Conservation (phyloP, 257 asterid species). For the Ophiorrhiza pumila region DNA sequence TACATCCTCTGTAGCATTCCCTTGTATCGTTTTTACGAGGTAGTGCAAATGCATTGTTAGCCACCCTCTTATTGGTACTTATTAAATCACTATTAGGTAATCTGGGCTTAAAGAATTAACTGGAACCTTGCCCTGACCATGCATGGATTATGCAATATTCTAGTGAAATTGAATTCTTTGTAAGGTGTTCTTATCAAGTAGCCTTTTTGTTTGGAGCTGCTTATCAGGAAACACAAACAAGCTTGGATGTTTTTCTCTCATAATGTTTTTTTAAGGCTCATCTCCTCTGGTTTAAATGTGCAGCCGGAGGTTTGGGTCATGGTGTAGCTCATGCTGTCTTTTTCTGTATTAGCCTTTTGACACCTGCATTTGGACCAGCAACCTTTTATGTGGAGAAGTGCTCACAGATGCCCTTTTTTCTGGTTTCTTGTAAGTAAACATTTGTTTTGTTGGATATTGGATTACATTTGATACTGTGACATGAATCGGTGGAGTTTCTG, state of each 20-base stretch:
- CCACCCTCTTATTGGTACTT: neutral
- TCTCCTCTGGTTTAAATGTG: conserved; percentile 18
- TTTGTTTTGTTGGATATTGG: neutral
- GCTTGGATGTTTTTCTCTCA: conserved; percentile 12
- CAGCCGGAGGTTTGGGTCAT: conserved; percentile 99
- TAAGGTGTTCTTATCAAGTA: neutral
- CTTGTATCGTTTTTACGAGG: neutral
- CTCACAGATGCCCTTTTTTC: conserved; percentile 80
- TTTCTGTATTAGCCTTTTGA: conserved; percentile 90
- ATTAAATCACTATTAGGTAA: neutral
- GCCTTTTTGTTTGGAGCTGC: neutral
- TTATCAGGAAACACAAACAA: neutral
- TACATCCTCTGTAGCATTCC: neutral
- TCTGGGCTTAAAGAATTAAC: neutral
- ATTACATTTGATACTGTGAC: neutral
- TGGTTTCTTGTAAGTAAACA: conserved; percentile 62
- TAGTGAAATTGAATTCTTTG: neutral
- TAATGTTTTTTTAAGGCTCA: conserved; percentile 2
- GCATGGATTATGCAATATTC: neutral
- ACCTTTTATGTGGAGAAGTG: conserved; percentile 91
- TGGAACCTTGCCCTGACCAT: neutral
- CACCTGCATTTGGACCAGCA: conserved; percentile 98
- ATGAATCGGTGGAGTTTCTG: neutral
- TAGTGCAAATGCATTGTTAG: neutral
- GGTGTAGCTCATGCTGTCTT: conserved; percentile 97